Base-by-base conservation (phyloP, 1,284 basidiomycete genomes). In the Tetrapyrgos nigripes region DNA sequence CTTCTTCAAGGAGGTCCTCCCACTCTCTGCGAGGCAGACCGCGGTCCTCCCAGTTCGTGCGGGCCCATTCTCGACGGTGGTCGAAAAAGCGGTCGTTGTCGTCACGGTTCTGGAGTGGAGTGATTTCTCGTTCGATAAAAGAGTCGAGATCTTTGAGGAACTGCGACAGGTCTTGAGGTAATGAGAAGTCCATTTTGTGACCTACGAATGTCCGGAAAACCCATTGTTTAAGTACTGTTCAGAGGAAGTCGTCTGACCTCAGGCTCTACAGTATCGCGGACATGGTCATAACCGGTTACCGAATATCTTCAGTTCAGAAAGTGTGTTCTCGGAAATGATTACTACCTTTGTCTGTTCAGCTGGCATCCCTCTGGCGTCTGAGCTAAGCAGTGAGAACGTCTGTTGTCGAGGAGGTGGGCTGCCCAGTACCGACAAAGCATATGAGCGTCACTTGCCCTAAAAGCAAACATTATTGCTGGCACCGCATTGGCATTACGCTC, bases 1-100 rank as follows among this genome's bases (percentile, higher is more conserved):
- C 57, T 46, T 58, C 44, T 11, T 23, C 23, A 2, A 58, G 50
- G 21, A 58, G 57, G 4, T 28, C 50, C 27, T 58, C 57, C 57
- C 57, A 58, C 2, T 53, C 57, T 13, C 47, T 44, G 28, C 50
- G 31, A 37, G 57, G 57, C 4, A 58, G 50, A 46, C 57, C 57
- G 17, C 50, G 50, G 6, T 43, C 50, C 17, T 58, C 44, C 49
- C 49, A 58, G 31, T 58, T 51, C 4, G 57, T 58, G 21, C 57
- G 57, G 5, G 57, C 27, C 21, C 53, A 47, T 37, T 58, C 57
- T 8, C 57, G 57, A 26, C 57, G 57, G n/a, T 58, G 57, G 50
- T 58, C 57, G 29, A 58, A 58, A 33, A 58, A 58, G 17, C 57
- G 57, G 17, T 52, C 53, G 44, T 58, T 58, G 50, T 58, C 57